Conservation (phyloP, 225 moss, liverwort and hornwort species). For the Anthoceros angustus region DNA sequence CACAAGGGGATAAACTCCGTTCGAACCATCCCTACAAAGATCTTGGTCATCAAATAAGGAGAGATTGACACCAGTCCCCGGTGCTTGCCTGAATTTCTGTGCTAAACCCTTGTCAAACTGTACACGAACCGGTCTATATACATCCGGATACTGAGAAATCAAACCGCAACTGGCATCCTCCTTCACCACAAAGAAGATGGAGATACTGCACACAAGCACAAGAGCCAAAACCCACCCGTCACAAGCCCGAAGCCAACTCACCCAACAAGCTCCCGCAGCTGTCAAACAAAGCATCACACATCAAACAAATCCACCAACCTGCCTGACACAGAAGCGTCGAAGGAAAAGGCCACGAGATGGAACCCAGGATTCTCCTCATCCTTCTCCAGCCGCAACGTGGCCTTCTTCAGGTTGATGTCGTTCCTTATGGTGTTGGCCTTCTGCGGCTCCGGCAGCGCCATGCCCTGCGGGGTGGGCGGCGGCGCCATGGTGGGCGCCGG, state of each 20-base stretch:
- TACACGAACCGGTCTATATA: slow-evolving; percentile 31
- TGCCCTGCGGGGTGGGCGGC: slow-evolving; percentile 15
- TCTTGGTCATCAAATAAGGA: slow-evolving; percentile 66
- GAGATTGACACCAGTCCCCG: slow-evolving; percentile 74
- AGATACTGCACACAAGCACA: slow-evolving; percentile 44
- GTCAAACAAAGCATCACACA: neutral
- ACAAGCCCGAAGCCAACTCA: neutral
- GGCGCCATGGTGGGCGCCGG: slow-evolving; percentile 22
- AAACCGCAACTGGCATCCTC: slow-evolving; percentile 51
- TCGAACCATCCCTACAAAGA: slow-evolving; percentile 36
- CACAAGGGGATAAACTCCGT: slow-evolving; percentile 56
- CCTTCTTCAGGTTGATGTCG: slow-evolving; percentile 85
- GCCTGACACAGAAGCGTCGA: slow-evolving; percentile 78
- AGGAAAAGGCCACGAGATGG: slow-evolving; percentile 79
- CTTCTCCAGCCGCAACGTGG: slow-evolving; percentile 61
- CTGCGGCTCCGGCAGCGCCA: slow-evolving; percentile 48
- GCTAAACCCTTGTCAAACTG: slow-evolving; percentile 70
- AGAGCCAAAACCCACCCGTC: neutral
- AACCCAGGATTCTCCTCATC: slow-evolving; percentile 77
- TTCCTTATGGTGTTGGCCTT: slow-evolving; percentile 81
- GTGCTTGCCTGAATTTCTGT: slow-evolving; percentile 61
- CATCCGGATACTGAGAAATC: slow-evolving; percentile 42
- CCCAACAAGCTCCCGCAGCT: neutral
- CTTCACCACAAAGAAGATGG: slow-evolving; percentile 64
- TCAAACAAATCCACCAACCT: slow-evolving; percentile 33